Conservation (phyloP, 1,284 basidiomycete genomes). For the Tilletia horrida region DNA sequence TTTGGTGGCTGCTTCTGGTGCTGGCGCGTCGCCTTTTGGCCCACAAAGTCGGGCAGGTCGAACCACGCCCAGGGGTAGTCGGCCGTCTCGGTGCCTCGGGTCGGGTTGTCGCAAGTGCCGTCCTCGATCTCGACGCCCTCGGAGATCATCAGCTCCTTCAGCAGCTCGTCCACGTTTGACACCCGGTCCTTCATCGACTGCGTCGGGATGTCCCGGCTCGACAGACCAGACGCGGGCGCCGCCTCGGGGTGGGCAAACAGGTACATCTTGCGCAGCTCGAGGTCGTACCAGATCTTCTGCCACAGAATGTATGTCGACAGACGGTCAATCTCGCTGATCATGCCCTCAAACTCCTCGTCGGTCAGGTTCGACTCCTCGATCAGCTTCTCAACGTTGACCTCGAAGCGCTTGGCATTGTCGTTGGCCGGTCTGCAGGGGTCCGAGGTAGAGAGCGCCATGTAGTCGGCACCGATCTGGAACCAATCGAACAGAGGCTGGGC, state of each 20-base stretch:
- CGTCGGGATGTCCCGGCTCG: constrained; percentile 30
- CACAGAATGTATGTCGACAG: constrained; percentile 42
- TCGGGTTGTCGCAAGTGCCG: constrained; percentile 37
- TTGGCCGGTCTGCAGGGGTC: constrained; percentile 22
- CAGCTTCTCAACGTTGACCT: constrained; percentile 24
- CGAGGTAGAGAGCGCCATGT: constrained; percentile 23
- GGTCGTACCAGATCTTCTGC: constrained; percentile 52
- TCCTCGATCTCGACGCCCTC: constrained; percentile 39
- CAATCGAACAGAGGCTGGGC: constrained; percentile 24
- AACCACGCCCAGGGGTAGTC: constrained; percentile 48
- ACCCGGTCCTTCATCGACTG: constrained; percentile 34
- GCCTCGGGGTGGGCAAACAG: constrained; percentile 41
- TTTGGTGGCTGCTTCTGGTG: background rate
- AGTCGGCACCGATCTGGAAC: constrained; percentile 24
- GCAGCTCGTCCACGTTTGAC: constrained; percentile 39
- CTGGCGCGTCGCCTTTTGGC: constrained; percentile 28
- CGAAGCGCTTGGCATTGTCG: constrained; percentile 10
- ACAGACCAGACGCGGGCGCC: constrained; percentile 32
- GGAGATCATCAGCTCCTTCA: constrained; percentile 40
- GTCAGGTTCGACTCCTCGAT: constrained; percentile 47
- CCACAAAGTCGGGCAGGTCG: constrained; percentile 42
- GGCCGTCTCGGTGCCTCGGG: constrained; percentile 45
- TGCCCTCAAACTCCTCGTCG: constrained; percentile 40
- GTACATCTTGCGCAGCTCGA: constrained; percentile 47
- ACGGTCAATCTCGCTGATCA: constrained; percentile 42